Evolutionary conservation across 345 rosid species (phyloP), one percentile per base, ranked within the genome.

Genomic region (Aethionema arabicum): DNA sequence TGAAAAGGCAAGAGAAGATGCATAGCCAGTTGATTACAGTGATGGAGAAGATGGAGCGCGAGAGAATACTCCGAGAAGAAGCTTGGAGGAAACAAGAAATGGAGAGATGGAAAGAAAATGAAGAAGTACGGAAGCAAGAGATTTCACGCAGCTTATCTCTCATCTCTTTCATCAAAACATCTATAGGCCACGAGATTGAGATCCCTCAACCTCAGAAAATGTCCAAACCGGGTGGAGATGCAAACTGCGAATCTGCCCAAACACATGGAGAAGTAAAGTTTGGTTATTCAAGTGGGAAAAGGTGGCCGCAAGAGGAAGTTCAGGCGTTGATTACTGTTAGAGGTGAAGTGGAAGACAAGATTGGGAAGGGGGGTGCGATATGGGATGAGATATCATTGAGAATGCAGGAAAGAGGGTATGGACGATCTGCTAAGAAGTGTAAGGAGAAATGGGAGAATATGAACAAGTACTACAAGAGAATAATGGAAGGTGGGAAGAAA

Each of bases 381-480:
- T 87, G 97, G 92, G 90, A 86, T 40, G 85, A 77, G 64, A 69
- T 87, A 79, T 87, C 97, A 30, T 70, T 16, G 5, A 72, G 66
- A 51, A 82, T 86, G 95, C 63, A 14, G 11, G 70, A 45, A 12
- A 76, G 70, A 90, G 95, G 91, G 13, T 90, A 80, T 64, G 54
- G 58, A 7, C 70, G 88, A 11, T 81, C 77, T 42, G 84, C 84
- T 4, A 85, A 79, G 66, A 85, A 86, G 72, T 89, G 96, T 12
- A 86, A 76, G 76, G 95, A 83, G 80, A 90, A 90, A 64, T 90
- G 95, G 95, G 92, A 83, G 65, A 90, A 87, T 74, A 83, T 90
- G 65, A 85, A 83, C 72, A 83, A 83, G 78, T 85, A 82, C 76
- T 83, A 70, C 83, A 78, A 58, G 72, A 83, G 69, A 70, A 67